Percentiles rank a stretch among this genome's conserved stretches.
Evolutionary conservation across 2,329 filamentous ascomycete species (phyloP).

Genomic region (Cadophora luteo-olivacea): DNA sequence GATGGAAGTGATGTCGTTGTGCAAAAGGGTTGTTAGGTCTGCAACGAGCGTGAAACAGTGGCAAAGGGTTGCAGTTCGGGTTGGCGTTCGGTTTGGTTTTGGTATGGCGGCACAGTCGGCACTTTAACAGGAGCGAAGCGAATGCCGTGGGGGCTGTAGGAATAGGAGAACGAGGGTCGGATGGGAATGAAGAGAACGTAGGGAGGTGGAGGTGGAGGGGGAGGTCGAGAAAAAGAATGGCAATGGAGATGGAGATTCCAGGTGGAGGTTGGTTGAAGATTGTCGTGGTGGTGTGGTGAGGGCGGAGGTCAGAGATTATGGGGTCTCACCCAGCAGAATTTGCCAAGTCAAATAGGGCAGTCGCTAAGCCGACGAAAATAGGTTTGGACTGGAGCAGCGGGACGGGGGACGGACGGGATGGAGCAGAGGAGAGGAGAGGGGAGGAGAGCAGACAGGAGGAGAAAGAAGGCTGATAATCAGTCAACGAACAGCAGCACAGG

Average conservation of each 20-base stretch:
- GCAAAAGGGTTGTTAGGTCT: conserved; percentile 30
- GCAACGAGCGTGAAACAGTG: conserved; percentile 37
- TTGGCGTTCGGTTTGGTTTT: conserved; percentile 12
- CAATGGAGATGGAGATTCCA: conserved; percentile 19
- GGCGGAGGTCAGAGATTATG: conserved; percentile 17
- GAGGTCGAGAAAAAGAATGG: conserved; percentile 18
- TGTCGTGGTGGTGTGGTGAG: not conserved
- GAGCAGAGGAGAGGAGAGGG: conserved; percentile 2
- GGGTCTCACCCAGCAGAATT: conserved; percentile 23
- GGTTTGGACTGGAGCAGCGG: conserved; percentile 1
- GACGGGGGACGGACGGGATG: not conserved
- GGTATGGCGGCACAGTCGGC: conserved; percentile 5
- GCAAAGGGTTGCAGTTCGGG: conserved; percentile 18
- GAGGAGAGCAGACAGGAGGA: not conserved
- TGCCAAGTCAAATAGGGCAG: conserved; percentile 16
- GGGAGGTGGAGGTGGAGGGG: conserved; percentile 11
- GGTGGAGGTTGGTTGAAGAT: not conserved
- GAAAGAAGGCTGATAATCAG: conserved; percentile 10
- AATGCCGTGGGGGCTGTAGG: conserved; percentile 1
- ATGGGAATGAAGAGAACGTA: conserved; percentile 29
- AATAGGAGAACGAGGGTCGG: conserved; percentile 28
- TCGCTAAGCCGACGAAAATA: conserved; percentile 24
- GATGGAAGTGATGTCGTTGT: conserved; percentile 28
- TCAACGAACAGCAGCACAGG: not conserved
- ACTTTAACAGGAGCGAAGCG: not conserved